A percentile compares a stretch with the other conserved stretches of the same genome.
Evolutionary conservation across 345 rosid species (phyloP).

Genomic region (Pistacia integerrima): DNA sequence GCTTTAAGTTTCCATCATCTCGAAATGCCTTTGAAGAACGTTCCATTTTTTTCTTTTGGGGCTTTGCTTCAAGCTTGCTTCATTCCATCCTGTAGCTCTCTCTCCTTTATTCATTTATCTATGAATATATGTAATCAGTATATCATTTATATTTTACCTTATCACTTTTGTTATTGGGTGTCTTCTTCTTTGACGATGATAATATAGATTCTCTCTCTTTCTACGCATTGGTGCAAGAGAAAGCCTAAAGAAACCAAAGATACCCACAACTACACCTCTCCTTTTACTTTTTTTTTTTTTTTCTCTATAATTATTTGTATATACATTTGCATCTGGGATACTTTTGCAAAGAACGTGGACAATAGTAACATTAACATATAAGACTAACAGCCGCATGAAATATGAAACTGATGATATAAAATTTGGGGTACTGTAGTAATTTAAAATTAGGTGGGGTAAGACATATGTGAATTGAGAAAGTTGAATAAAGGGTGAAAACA

Average conservation of each 20-base stretch:
- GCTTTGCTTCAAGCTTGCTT: slow-evolving; percentile 46
- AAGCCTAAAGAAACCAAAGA: slow-evolving; percentile 45
- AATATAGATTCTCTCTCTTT: slow-evolving; percentile 26
- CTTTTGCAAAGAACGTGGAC: no score
- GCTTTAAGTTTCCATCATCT: slow-evolving; percentile 24
- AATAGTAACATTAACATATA: no score
- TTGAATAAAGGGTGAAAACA: no score
- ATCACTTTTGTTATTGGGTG: slow-evolving; percentile 14
- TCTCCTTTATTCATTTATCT: background rate
- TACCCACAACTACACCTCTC: slow-evolving; percentile 7
- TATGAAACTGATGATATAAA: no score
- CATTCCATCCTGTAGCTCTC: slow-evolving; percentile 34
- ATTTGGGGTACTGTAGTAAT: no score
- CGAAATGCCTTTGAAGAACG: slow-evolving; percentile 48
- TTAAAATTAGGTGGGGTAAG: no score
- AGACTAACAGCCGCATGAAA: no score
- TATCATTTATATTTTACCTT: background rate
- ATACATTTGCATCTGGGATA: background rate
- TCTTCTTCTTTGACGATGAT: slow-evolving; percentile 24
- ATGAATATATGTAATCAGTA: background rate
- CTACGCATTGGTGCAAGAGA: slow-evolving; percentile 49
- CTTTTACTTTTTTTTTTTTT: slow-evolving; percentile 8
- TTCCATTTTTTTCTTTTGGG: slow-evolving; percentile 38
- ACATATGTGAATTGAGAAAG: no score
- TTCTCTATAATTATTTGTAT: background rate